These are phyloP conservation scores for Fusarium globosum DNA, from an alignment of 2,329 filamentous ascomycete species.

Conservation along the genomic window DNA sequence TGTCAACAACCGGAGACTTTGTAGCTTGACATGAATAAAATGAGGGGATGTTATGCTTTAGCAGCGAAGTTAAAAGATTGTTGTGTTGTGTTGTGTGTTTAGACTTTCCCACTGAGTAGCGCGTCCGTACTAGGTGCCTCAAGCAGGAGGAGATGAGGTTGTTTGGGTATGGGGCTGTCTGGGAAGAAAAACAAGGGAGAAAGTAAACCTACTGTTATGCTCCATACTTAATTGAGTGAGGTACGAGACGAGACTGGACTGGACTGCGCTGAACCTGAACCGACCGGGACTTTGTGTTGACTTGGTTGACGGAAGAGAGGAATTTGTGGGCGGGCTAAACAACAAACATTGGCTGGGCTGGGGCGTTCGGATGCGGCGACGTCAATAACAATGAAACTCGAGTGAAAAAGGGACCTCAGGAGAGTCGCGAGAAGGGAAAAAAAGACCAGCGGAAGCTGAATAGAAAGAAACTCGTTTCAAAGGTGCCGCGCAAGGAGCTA, in stretches of 20 bases:
- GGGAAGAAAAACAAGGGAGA: slow-evolving; percentile 31
- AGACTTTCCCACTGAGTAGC: not conserved
- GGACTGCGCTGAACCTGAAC: not conserved
- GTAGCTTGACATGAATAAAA: slow-evolving; percentile 9
- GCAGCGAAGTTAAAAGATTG: not conserved
- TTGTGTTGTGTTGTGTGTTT: slow-evolving; percentile 6
- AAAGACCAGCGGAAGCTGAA: slow-evolving; percentile 7
- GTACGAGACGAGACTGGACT: slow-evolving; percentile 12
- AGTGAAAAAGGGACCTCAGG: slow-evolving; percentile 17
- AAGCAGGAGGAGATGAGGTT: slow-evolving; percentile 10
- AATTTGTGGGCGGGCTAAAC: slow-evolving; percentile 46
- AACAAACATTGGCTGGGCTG: slow-evolving; percentile 56
- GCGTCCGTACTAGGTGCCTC: not conserved
- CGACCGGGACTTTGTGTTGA: slow-evolving; percentile 42
- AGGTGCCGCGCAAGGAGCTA: slow-evolving; percentile 25
- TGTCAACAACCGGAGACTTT: slow-evolving; percentile 32
- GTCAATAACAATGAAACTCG: slow-evolving; percentile 42
- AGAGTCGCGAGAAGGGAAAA: slow-evolving; percentile 32
- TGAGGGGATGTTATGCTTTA: not conserved
- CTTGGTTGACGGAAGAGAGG: slow-evolving; percentile 38
- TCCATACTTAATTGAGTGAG: slow-evolving; percentile 48
- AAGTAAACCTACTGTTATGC: slow-evolving; percentile 50
- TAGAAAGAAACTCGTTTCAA: slow-evolving; percentile 18
- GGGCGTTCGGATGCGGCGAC: slow-evolving; percentile 45
- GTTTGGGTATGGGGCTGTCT: slow-evolving; percentile 16